Evolutionary conservation across 2,329 filamentous ascomycete species (phyloP).

Genomic region (Fusarium begoniae): DNA sequence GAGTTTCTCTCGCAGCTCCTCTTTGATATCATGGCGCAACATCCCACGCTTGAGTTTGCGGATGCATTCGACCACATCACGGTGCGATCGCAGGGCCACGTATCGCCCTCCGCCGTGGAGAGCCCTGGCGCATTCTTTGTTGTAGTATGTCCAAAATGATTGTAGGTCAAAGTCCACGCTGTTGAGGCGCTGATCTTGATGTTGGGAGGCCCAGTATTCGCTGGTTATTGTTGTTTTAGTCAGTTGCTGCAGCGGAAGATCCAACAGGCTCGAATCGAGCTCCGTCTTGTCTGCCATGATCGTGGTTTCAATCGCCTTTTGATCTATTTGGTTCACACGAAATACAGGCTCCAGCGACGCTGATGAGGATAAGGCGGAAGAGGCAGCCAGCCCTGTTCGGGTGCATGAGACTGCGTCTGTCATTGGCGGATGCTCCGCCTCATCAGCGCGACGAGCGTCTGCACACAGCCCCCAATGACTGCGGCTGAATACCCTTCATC

Average conservation of each 20-base stretch:
- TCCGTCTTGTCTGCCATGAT: neutral
- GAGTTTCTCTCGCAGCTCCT: neutral
- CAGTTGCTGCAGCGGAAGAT: neutral
- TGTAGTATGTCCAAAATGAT: neutral
- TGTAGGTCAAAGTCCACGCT: neutral
- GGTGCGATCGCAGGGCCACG: neutral
- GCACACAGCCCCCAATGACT: neutral
- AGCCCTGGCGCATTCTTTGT: neutral
- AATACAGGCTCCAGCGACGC: accelerated
- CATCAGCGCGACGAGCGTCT: neutral
- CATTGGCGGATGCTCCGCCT: neutral
- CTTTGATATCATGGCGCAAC: neutral
- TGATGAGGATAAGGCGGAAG: neutral
- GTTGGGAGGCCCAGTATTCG: neutral
- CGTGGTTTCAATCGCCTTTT: accelerated
- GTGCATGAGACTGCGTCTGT: neutral
- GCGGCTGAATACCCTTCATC: neutral
- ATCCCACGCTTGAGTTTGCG: neutral
- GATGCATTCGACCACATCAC: neutral
- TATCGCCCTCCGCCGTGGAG: neutral
- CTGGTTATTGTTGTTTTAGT: neutral
- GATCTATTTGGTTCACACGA: neutral
- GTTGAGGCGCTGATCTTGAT: neutral
- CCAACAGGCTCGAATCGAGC: neutral
- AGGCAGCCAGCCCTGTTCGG: neutral